These are phyloP conservation scores for Populus deltoides DNA, from an alignment of 345 rosid species.

Conservation along the genomic window DNA sequence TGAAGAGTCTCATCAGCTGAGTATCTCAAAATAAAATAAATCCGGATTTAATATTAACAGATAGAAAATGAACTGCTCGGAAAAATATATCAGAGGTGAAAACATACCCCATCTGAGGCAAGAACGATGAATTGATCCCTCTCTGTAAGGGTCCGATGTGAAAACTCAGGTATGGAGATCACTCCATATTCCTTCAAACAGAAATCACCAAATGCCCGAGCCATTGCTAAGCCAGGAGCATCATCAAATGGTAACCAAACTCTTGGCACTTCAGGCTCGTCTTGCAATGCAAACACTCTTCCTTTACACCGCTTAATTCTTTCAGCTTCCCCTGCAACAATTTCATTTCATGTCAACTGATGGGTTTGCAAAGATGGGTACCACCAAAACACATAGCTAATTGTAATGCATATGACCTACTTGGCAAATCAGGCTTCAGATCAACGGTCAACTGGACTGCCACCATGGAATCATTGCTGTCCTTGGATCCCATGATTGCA, in stretches of 20 bases:
- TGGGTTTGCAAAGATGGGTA: not conserved
- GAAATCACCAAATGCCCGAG: conserved; percentile 98
- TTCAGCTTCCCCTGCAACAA: conserved; percentile 80
- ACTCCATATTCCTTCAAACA: conserved; percentile 99
- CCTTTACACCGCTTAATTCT: conserved; percentile 95
- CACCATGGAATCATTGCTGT: conserved; percentile 65
- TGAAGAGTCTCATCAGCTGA: not conserved
- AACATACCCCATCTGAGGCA: conserved; percentile 94
- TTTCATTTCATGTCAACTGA: conserved; percentile 9
- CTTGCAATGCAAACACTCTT: conserved; percentile 95
- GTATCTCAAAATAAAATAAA: not conserved
- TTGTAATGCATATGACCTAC: conserved; percentile 40
- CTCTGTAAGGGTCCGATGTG: conserved; percentile 79
- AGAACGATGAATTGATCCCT: conserved; percentile 91
- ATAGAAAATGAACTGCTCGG: not conserved
- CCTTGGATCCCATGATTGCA: conserved; percentile 91
- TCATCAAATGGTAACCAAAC: conserved; percentile 99
- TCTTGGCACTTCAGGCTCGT: conserved; percentile 96
- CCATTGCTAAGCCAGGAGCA: conserved; percentile 99
- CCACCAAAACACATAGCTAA: conserved; percentile 4
- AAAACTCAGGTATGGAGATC: conserved; percentile 87
- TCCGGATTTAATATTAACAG: not conserved
- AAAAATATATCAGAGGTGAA: not conserved
- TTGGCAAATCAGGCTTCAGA: conserved; percentile 96
- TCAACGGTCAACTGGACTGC: conserved; percentile 94